Base-by-base conservation (phyloP, 208 protist species). In the Strigomonas galati region DNA sequence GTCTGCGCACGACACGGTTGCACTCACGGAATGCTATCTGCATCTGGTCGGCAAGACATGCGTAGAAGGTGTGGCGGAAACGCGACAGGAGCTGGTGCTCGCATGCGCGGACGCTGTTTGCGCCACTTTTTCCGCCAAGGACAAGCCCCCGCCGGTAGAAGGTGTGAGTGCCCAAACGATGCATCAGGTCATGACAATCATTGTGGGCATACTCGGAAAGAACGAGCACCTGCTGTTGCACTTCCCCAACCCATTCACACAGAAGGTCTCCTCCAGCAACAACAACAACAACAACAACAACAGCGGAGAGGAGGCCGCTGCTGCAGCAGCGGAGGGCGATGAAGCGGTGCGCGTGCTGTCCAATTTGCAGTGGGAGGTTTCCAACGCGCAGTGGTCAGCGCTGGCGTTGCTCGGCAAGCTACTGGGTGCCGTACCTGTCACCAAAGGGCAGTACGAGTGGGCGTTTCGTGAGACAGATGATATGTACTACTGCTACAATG, bases 361-460 rank as follows among this genome's bases (percentile, higher is more conserved):
- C n/a, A 91, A 81, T 37, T 63, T 90, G 26, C 83, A 92, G 67
- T 95, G 90, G 87, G 48, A 78, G 6, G 71, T 93, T 9, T 82
- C 90, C 0, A 58, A 74, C n/a, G 40, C 79, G 30, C 62, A 81
- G 56, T 92, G 77, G 77, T 82, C 82, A n/a, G 74, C 85, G 49
- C 62, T 93, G 12, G 30, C 87, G 35, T 64, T 95, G 10, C 44
- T 92, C n/a, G 48, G 81, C 1, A 84, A 81, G 27, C 54, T 93
- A 1, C 69, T 80, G 12, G 77, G 82, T 17, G 66, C 65, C 3
- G 58, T 76, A 37, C 72, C 79, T 30, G 37, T 64, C n/a, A 69
- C 85, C 44, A 17, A 54, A 1, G 15, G 65, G 24, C 79, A 91
- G 53, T 89, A 93, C 63, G 61, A 92, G 51, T 95, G 87, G 87